A percentile compares a stretch with the other conserved stretches of the same genome.
Evolutionary conservation across 2,329 filamentous ascomycete species (phyloP).

Genomic region (Camptophora hylomeconis): DNA sequence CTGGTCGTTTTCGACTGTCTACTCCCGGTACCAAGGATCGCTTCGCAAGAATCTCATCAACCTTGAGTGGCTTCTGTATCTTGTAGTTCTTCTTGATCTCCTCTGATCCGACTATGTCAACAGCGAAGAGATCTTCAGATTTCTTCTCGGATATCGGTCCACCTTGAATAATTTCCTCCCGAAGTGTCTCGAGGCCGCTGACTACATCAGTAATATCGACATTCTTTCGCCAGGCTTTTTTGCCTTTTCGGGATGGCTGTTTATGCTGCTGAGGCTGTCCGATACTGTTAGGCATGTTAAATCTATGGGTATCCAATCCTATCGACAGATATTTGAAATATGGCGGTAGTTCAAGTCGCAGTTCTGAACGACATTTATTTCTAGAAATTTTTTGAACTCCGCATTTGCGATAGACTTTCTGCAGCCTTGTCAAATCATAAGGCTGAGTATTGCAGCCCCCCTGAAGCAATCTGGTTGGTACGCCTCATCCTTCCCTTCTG

Average conservation of each 20-base stretch:
- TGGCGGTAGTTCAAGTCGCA: too few species aligned
- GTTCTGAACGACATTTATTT: too few species aligned
- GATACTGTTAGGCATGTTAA: too few species aligned
- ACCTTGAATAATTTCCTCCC: conserved; percentile 82
- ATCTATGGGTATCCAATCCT: too few species aligned
- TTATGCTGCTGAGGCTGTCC: conserved; percentile 57
- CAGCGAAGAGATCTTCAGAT: conserved; percentile 69
- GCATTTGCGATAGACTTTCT: too few species aligned
- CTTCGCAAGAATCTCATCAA: conserved; percentile 79
- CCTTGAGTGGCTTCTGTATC: conserved; percentile 65
- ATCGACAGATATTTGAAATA: too few species aligned
- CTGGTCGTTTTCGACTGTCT: conserved; percentile 61
- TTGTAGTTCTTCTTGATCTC: conserved; percentile 53
- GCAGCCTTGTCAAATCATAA: too few species aligned
- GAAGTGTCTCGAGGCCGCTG: conserved; percentile 66
- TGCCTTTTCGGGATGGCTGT: conserved; percentile 89
- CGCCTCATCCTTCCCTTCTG: too few species aligned
- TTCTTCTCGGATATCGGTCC: conserved; percentile 75
- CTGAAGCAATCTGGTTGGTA: too few species aligned
- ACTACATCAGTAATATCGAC: conserved; percentile 83
- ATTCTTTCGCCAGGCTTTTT: conserved; percentile 98
- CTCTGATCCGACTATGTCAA: conserved; percentile 63
- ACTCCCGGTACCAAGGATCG: conserved; percentile 74
- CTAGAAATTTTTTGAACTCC: too few species aligned
- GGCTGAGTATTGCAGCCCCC: too few species aligned